Evolutionary conservation across 768 basidiomycete species (phyloP).

Genomic region (Steccherinum ochraceum): DNA sequence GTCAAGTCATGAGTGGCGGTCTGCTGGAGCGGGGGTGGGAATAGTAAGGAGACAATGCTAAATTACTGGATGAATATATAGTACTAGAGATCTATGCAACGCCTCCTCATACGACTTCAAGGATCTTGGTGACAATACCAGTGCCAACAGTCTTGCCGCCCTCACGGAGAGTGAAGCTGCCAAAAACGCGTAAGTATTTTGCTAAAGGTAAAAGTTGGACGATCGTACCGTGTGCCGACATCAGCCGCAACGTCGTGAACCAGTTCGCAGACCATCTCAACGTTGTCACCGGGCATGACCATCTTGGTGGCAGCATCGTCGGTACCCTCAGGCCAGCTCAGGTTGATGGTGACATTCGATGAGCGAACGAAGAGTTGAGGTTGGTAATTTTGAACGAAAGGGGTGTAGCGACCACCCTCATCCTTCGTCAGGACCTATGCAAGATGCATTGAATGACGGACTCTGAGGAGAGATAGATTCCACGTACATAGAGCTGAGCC

Average conservation of each 20-base stretch:
- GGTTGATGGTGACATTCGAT: constrained; percentile 80
- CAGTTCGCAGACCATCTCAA: constrained; percentile 84
- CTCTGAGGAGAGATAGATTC: neutral
- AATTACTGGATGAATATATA: neutral
- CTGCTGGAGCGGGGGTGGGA: neutral
- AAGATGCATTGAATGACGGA: neutral
- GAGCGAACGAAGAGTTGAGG: constrained; percentile 96
- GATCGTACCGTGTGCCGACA: constrained; percentile 71
- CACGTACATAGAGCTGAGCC: constrained; percentile 80
- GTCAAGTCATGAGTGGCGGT: no score
- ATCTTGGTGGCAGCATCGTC: constrained; percentile 81
- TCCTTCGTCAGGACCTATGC: constrained; percentile 80
- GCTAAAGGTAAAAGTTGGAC: no score
- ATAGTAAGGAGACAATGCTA: neutral
- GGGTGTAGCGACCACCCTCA: constrained; percentile 82
- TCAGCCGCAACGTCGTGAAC: constrained; percentile 86
- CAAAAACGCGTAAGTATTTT: no score
- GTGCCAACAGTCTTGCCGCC: constrained; percentile 98
- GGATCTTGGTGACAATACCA: constrained; percentile 85
- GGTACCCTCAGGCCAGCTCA: constrained; percentile 86
- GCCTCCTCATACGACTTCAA: constrained; percentile 32
- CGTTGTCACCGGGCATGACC: constrained; percentile 98
- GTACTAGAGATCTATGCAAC: neutral
- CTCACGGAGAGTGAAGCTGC: constrained; percentile 84
- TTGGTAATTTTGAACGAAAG: constrained; percentile 91